phyloP scores from a whole-genome alignment of 2,329 filamentous ascomycete genomes.

The Paraconiothyrium brasiliense region DNA sequence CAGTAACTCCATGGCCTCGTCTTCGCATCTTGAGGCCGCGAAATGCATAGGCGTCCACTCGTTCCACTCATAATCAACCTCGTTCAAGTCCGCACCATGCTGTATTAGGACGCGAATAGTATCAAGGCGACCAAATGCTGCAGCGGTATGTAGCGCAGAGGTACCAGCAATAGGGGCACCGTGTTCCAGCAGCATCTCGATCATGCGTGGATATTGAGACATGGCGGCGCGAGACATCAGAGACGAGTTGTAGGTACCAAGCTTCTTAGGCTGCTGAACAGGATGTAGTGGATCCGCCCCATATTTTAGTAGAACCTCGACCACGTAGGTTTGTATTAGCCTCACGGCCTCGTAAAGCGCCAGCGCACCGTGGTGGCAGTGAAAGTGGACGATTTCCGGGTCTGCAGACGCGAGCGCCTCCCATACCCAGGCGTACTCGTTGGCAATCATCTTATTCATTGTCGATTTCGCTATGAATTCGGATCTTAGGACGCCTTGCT shows the following conservation, averaged over 20 bases:
- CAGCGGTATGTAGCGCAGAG: conserved; percentile 24
- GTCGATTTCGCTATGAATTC: conserved; percentile 17
- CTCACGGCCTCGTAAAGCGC: conserved; percentile 26
- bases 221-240: conserved; percentile 23
- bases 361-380: conserved; percentile 17
- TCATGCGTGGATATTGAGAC: conserved; percentile 20
- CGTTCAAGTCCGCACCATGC: conserved; percentile 24
- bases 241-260: conserved; percentile 20
- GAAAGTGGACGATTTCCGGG: conserved; percentile 22
- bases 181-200: conserved; percentile 20
- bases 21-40: conserved; percentile 18
- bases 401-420: conserved; percentile 25
- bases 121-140: conserved; percentile 16
- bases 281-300: conserved; percentile 26
- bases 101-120: conserved; percentile 26
- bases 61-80: conserved; percentile 14
- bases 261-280: conserved; percentile 14
- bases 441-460: conserved; percentile 17
- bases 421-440: conserved; percentile 22
- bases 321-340: conserved; percentile 18
- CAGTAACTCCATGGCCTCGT: conserved; percentile 23
- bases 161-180: conserved; percentile 14
- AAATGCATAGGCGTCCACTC: conserved; percentile 24
- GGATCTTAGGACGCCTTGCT: conserved; percentile 15
- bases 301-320: conserved; percentile 23